These are phyloP conservation scores for Tricholoma sp. DNA, from an alignment of 768 basidiomycete genomes.

Conservation along the genomic window DNA sequence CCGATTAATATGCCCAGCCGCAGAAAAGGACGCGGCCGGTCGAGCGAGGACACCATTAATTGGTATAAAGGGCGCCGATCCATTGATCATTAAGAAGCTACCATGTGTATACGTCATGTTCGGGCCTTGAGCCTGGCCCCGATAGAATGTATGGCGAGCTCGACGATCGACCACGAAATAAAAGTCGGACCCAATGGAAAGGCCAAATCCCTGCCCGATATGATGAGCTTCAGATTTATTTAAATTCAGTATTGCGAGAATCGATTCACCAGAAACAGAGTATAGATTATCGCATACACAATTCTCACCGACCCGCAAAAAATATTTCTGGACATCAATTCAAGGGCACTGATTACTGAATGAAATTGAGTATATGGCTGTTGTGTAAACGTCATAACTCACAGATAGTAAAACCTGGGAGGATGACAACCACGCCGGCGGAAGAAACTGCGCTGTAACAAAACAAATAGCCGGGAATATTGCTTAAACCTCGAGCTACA, in stretches of 20 bases:
- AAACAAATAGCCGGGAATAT: constrained; percentile 67
- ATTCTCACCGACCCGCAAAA: constrained; percentile 79
- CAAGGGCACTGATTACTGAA: constrained; percentile 70
- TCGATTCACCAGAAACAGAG: constrained; percentile 61
- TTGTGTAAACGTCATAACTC: constrained; percentile 25
- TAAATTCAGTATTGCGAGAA: constrained; percentile 1
- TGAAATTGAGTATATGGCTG: not conserved
- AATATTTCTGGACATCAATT: constrained; percentile 76
- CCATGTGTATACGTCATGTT: constrained; percentile 51
- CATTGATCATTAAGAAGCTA: constrained; percentile 43
- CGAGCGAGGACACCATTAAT: constrained; percentile 37
- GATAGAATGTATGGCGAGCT: constrained; percentile 48
- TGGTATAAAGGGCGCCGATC: constrained; percentile 30
- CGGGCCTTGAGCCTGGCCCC: constrained; percentile 22
- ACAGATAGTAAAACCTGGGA: constrained; percentile 84
- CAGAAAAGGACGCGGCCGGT: not conserved
- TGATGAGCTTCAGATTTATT: not conserved
- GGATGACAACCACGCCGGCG: constrained; percentile 84
- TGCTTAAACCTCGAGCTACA: constrained; percentile 71
- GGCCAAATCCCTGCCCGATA: constrained; percentile 62
- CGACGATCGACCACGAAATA: constrained; percentile 65
- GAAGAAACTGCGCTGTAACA: constrained; percentile 91
- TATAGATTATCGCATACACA: constrained; percentile 84
- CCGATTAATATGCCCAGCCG: constrained; percentile 38
- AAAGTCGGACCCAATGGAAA: constrained; percentile 80